These are phyloP conservation scores for Colletotrichum endophyticum DNA, from an alignment of 2,329 filamentous ascomycete species.

Conservation along the genomic window DNA sequence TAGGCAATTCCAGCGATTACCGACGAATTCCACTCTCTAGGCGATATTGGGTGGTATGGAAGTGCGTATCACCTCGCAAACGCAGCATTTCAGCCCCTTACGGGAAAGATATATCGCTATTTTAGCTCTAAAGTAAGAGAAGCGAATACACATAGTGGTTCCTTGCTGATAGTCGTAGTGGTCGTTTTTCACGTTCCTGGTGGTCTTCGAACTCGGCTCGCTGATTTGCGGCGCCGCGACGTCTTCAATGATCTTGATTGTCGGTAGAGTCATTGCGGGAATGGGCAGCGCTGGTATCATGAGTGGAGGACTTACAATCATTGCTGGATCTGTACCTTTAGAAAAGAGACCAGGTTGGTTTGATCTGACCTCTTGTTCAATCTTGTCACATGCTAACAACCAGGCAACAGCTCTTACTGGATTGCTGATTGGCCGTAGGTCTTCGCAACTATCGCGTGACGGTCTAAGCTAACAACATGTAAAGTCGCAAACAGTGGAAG, in stretches of 20 bases:
- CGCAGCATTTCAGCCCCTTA: conserved; percentile 31
- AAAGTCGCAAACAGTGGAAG: conserved; percentile 45
- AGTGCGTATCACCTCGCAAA: conserved; percentile 37
- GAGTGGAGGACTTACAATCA: conserved; percentile 36
- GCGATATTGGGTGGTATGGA: conserved; percentile 52
- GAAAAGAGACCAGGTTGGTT: conserved; percentile 31
- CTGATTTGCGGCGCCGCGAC: conserved; percentile 51
- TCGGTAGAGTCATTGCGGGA: conserved; percentile 54
- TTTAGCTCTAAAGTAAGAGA: conserved; percentile 40
- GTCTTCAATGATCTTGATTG: conserved; percentile 49
- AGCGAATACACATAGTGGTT: conserved; percentile 5
- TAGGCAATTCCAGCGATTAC: conserved; percentile 39
- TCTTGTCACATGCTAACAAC: not conserved
- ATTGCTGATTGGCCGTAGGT: not conserved
- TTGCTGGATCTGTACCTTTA: conserved; percentile 32
- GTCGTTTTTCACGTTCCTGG: conserved; percentile 31
- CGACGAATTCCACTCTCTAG: conserved; percentile 38
- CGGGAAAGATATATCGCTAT: conserved; percentile 31
- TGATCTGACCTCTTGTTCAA: not conserved
- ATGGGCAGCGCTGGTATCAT: conserved; percentile 50
- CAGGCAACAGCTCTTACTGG: not conserved
- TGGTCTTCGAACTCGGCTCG: conserved; percentile 44
- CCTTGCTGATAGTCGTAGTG: conserved; percentile 34
- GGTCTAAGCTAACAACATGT: not conserved
- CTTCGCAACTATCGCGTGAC: too few relatives aligned